phyloP scores from a whole-genome alignment of 1,284 basidiomycete species.

The Pyrrhoderma noxium region DNA sequence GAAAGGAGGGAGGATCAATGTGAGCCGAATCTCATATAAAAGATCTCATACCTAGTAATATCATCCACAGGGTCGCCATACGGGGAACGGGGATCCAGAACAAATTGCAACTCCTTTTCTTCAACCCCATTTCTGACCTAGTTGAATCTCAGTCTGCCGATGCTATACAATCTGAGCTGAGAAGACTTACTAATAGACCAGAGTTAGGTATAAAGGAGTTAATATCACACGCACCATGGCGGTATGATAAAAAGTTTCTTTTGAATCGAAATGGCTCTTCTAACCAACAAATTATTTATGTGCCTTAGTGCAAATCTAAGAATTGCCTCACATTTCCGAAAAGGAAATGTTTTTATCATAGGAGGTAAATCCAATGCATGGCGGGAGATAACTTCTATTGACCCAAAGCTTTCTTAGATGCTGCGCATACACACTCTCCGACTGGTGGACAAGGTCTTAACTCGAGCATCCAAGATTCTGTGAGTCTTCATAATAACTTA shows the following conservation, averaged over 20 bases:
- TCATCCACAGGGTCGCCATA: too few species aligned
- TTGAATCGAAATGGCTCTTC: too few species aligned
- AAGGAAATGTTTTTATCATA: slow-evolving; percentile 31
- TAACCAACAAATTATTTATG: not conserved
- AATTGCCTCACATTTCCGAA: slow-evolving; percentile 30
- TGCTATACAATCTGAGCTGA: not conserved
- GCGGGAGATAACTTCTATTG: not conserved
- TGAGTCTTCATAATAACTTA: slow-evolving; percentile 20
- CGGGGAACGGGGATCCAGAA: too few species aligned
- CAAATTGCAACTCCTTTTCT: too few species aligned
- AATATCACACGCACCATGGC: slow-evolving; percentile 26
- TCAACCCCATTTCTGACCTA: too few species aligned
- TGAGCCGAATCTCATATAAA: not conserved
- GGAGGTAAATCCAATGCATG: slow-evolving; percentile 28
- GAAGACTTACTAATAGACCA: not conserved
- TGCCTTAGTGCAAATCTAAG: slow-evolving; percentile 31
- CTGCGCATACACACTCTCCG: slow-evolving; percentile 38
- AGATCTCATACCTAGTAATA: too few species aligned
- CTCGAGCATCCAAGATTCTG: slow-evolving; percentile 33
- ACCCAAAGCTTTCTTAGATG: slow-evolving; percentile 25
- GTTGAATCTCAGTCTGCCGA: too few species aligned
- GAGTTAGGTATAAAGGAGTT: slow-evolving; percentile 31
- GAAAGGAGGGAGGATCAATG: not conserved
- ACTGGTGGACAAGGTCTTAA: slow-evolving; percentile 42
- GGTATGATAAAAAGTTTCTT: slow-evolving; percentile 18